Percentiles rank a stretch among this genome's conserved stretches.
phyloP scores from a whole-genome alignment of 805 yeast species.

The Hanseniaspora nectarophila region DNA sequence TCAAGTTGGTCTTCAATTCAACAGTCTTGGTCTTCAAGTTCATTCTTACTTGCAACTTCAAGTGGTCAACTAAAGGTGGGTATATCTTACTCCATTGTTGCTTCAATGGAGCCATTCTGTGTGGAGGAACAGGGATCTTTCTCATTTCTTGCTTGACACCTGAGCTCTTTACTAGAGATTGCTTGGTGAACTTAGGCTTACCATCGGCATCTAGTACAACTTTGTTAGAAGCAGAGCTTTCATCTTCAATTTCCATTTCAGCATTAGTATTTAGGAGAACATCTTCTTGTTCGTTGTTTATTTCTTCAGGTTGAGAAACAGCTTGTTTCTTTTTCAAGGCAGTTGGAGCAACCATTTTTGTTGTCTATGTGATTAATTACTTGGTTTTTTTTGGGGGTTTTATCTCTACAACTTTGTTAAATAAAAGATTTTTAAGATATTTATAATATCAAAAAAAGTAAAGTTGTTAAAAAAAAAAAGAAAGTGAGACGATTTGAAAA shows the following conservation, averaged over 20 bases:
- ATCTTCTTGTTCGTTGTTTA: constrained; percentile 20
- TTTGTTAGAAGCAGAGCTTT: constrained; percentile 17
- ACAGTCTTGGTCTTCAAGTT: constrained; percentile 77
- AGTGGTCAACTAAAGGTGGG: constrained; percentile 89
- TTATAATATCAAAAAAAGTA: too few relatives aligned
- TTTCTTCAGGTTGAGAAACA: not conserved
- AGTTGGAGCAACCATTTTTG: constrained; percentile 16
- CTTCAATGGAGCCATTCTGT: constrained; percentile 88
- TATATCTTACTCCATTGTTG: constrained; percentile 86
- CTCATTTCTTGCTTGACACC: constrained; percentile 73
- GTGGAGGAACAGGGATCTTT: constrained; percentile 91
- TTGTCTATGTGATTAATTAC: not conserved
- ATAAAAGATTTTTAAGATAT: too few relatives aligned
- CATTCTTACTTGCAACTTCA: constrained; percentile 93
- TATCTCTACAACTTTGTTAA: not conserved
- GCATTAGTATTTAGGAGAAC: constrained; percentile 25
- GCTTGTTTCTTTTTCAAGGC: constrained; percentile 11
- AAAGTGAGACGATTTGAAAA: too few relatives aligned
- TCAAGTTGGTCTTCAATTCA: constrained; percentile 68
- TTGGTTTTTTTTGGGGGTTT: too few relatives aligned
- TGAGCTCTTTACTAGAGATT: constrained; percentile 44
- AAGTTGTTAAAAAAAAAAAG: not conserved
- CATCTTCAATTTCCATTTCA: constrained; percentile 24
- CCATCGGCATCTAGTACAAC: constrained; percentile 62
- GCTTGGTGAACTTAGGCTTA: constrained; percentile 72